phyloP scores from a whole-genome alignment of 2,329 filamentous ascomycete genomes.

The Lecanicillium sp. region DNA sequence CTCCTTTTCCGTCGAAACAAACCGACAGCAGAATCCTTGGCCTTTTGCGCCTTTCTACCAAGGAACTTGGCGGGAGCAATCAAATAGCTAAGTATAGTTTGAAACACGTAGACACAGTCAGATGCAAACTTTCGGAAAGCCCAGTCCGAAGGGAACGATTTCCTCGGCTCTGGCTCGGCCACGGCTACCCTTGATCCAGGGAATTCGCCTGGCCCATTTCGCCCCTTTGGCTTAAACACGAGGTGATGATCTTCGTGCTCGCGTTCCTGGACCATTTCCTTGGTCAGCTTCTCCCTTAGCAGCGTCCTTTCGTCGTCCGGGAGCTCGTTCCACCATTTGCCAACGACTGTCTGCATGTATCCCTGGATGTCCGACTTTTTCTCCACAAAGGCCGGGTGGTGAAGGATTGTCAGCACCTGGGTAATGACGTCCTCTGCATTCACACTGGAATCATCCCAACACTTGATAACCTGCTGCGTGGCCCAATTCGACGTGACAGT shows the following conservation, averaged over 20 bases:
- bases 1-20: too few species aligned
- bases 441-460: slow-evolving; percentile 71
- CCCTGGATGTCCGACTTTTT: slow-evolving; percentile 65
- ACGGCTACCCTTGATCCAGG: slow-evolving; percentile 18
- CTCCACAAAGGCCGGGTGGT: slow-evolving; percentile 74
- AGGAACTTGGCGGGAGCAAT: background rate
- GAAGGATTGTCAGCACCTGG: slow-evolving; percentile 70
- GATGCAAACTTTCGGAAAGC: slow-evolving; percentile 7
- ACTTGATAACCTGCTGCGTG: slow-evolving; percentile 18
- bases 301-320: slow-evolving; percentile 13
- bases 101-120: slow-evolving; percentile 3
- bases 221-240: slow-evolving; percentile 13
- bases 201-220: slow-evolving; percentile 17
- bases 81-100: background rate
- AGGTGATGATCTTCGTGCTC: slow-evolving; percentile 21
- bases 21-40: too few species aligned
- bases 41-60: too few species aligned
- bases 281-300: slow-evolving; percentile 16
- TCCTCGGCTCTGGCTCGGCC: slow-evolving; percentile 10
- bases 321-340: slow-evolving; percentile 60
- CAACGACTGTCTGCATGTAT: slow-evolving; percentile 74
- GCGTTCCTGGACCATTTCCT: slow-evolving; percentile 16
- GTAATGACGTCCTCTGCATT: slow-evolving; percentile 67
- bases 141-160: slow-evolving; percentile 16
- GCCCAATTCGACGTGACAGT: slow-evolving; percentile 21